Percentiles rank a stretch among this genome's conserved stretches.
Evolutionary conservation across 768 basidiomycete species (phyloP).

Genomic region (Tephrocybe sp.): DNA sequence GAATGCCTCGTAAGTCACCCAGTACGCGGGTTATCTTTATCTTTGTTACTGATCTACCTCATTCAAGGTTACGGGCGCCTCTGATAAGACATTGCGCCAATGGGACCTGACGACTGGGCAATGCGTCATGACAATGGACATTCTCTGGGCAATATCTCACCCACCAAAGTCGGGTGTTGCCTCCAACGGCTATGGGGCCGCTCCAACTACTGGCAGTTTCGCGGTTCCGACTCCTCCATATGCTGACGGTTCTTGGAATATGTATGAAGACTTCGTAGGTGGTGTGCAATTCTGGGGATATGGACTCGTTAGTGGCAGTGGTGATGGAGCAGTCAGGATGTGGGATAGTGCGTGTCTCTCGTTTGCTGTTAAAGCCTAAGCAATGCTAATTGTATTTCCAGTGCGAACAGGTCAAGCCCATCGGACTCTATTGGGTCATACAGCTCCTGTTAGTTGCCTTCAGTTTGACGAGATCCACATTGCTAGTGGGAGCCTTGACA

Average conservation of each 20-base stretch:
- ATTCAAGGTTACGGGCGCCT: conserved; percentile 88
- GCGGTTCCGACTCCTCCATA: conserved; percentile 83
- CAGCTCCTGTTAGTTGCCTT: conserved; percentile 87
- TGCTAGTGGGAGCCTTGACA: conserved; percentile 90
- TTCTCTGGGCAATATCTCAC: conserved; percentile 98
- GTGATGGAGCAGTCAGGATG: conserved; percentile 96
- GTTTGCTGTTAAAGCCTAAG: neutral
- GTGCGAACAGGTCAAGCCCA: conserved; percentile 99
- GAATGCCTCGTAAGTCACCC: conserved; percentile 71
- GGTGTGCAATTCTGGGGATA: conserved; percentile 99
- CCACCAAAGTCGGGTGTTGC: conserved; percentile 48
- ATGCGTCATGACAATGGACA: conserved; percentile 99
- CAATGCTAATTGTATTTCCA: conserved; percentile 24
- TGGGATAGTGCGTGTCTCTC: conserved; percentile 88
- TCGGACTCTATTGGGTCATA: conserved; percentile 89
- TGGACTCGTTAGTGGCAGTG: conserved; percentile 94
- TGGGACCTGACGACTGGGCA: conserved; percentile 98
- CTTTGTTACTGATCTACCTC: conserved; percentile 16
- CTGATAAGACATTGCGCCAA: conserved; percentile 96
- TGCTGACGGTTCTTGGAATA: conserved; percentile 88
- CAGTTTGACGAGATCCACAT: conserved; percentile 97
- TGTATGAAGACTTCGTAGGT: conserved; percentile 97
- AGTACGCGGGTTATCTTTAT: neutral
- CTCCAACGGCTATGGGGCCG: conserved; percentile 48
- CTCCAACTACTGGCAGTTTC: conserved; percentile 61